These are phyloP conservation scores for Aspergillus versicolor DNA, from an alignment of 2,329 filamentous ascomycete genomes.

Conservation along the genomic window DNA sequence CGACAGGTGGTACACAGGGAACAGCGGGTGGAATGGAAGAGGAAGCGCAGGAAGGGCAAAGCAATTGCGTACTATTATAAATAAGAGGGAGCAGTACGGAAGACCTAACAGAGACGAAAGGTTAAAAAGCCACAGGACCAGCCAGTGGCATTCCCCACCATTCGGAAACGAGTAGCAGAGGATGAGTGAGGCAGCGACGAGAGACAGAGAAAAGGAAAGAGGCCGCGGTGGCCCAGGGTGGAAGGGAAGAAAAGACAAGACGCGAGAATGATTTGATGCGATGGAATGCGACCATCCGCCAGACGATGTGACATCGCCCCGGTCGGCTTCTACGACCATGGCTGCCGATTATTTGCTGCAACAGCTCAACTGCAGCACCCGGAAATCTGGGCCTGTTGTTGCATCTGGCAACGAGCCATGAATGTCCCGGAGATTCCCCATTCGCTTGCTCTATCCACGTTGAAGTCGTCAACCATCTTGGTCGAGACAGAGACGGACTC, in stretches of 20 bases:
- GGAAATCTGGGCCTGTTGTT: slow-evolving; percentile 1
- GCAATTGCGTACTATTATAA: slow-evolving; percentile 15
- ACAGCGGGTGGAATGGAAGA: neutral
- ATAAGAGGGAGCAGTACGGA: neutral
- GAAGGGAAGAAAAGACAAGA: slow-evolving; percentile 9
- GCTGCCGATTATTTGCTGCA: neutral
- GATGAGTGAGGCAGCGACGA: slow-evolving; percentile 10
- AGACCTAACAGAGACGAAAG: slow-evolving; percentile 9
- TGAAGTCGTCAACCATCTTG: neutral
- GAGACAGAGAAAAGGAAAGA: slow-evolving; percentile 1
- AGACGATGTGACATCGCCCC: slow-evolving; percentile 36
- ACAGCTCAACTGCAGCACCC: slow-evolving; percentile 1
- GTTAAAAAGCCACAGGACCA: slow-evolving; percentile 25
- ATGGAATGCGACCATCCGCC: slow-evolving; percentile 35
- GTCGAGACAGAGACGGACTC: neutral
- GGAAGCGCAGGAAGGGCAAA: neutral
- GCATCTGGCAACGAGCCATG: neutral
- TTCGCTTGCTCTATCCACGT: neutral
- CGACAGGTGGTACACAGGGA: slow-evolving; percentile 6
- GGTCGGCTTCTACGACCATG: slow-evolving; percentile 13
- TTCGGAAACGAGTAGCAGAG: slow-evolving; percentile 5
- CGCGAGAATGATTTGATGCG: slow-evolving; percentile 16
- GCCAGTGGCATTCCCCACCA: slow-evolving; percentile 23
- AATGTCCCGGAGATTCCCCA: slow-evolving; percentile 11
- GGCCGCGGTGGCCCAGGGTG: neutral